Percentiles rank a stretch among this genome's conserved stretches.
These are phyloP conservation scores for Emmonsiellopsis sp. DNA, from an alignment of 2,329 filamentous ascomycete genomes.

Conservation along the genomic window DNA sequence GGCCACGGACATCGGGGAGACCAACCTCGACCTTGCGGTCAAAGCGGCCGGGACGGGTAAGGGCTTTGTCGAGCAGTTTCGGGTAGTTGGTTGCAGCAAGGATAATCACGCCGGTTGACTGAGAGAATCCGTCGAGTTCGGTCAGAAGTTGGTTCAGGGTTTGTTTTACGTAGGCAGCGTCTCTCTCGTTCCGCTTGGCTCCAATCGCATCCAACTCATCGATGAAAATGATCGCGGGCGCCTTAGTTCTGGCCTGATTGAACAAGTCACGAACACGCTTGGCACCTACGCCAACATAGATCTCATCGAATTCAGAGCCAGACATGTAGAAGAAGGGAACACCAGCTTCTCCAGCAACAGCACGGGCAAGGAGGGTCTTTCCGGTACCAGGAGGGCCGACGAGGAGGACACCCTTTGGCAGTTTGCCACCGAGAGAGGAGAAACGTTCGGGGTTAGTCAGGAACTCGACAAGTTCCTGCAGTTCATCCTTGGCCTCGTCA, in stretches of 20 bases:
- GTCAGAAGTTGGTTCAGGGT: slow-evolving; percentile 95
- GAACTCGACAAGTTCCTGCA: slow-evolving; percentile 95
- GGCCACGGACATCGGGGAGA: slow-evolving; percentile 85
- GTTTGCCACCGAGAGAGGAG: slow-evolving; percentile 85
- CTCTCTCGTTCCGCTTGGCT: slow-evolving; percentile 82
- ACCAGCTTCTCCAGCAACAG: slow-evolving; percentile 91
- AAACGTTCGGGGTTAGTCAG: slow-evolving; percentile 88
- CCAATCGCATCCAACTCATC: slow-evolving; percentile 93
- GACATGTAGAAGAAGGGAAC: slow-evolving; percentile 99
- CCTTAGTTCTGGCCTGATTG: slow-evolving; percentile 68
- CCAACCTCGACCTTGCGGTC: slow-evolving; percentile 85
- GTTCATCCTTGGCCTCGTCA: slow-evolving; percentile 95
- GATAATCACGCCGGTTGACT: slow-evolving; percentile 89
- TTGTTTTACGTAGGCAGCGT: slow-evolving; percentile 92
- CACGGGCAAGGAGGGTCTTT: slow-evolving; percentile 90
- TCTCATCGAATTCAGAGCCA: slow-evolving; percentile 94
- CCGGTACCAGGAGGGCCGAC: slow-evolving; percentile 94
- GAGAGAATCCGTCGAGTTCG: slow-evolving; percentile 93
- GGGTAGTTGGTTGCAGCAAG: slow-evolving; percentile 95
- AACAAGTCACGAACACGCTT: slow-evolving; percentile 97
- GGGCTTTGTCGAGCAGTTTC: slow-evolving; percentile 83
- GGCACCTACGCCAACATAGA: slow-evolving; percentile 93
- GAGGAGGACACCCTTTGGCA: slow-evolving; percentile 91
- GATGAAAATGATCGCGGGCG: slow-evolving; percentile 89
- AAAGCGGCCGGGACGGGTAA: slow-evolving; percentile 89